Evolutionary conservation across 345 rosid genomes (phyloP), one percentile per base, ranked within the genome.

Genomic region (Pugionium dolabratum): DNA sequence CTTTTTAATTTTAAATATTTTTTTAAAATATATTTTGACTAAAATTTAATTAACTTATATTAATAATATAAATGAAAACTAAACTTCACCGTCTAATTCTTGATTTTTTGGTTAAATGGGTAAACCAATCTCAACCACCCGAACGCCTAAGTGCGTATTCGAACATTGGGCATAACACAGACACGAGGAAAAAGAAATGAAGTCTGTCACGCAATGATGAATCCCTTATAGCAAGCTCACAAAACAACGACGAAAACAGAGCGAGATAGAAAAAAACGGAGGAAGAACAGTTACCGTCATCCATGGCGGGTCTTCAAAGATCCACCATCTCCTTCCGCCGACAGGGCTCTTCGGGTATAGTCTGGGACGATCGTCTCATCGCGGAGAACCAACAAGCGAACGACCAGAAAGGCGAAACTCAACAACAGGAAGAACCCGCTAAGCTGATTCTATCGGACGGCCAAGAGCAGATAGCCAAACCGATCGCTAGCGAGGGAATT

Each of bases 221-320:
- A 54, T 9, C 74, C 35, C 28, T 54, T 70, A 35, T 71, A 62
- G 56, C 50, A 47, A 54, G 40, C 51, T 34, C 3, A 9, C 6
- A 30, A 9, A 31, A 8, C 11, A 11, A 48, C 29, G 50, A 45
- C 29, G 32, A 26, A 18, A 18, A 32, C 31, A 6, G 7, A 18
- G 18, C 18, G 18, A 18, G 18, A 35, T 1, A 53, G n/a, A 46
- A 34, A 54, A 33, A 30, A 25, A 61, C 40, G 62, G 72, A 54
- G 74, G 50, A 71, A 9, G 54, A 61, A 67, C 53, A 64, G 31
- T 6, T 42, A 43, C 2, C 59, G 3, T 55, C 70, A 9, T 33
- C 81, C 64, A 93, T 93, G 98, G 94, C 77, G 33, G 96, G 89
- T 48, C 77, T 93, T 71, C 96, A 86, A 64, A 84, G 98, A 86